Evolutionary conservation across 169 alveolate genomes (phyloP).

Genomic region (Theileria equi): DNA sequence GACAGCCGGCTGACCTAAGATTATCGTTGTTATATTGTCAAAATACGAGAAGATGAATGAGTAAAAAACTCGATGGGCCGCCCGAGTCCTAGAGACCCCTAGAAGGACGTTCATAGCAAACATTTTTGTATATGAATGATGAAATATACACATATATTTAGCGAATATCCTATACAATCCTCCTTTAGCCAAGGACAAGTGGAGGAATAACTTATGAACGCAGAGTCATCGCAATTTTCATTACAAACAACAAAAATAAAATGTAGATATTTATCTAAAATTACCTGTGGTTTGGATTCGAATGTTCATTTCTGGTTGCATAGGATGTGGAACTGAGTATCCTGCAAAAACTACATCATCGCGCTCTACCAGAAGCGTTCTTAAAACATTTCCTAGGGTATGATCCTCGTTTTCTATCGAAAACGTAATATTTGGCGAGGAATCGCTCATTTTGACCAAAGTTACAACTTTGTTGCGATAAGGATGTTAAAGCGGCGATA

Average conservation of each 20-base stretch:
- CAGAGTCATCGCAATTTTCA: neutral
- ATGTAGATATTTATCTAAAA: neutral
- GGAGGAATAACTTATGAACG: neutral
- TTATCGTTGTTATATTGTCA: neutral
- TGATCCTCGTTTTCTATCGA: slow-evolving; percentile 81
- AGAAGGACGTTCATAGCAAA: too few species aligned
- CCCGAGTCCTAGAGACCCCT: too few species aligned
- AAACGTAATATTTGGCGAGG: slow-evolving; percentile 78
- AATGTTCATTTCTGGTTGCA: slow-evolving; percentile 76
- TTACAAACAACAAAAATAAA: too few species aligned
- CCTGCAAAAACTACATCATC: slow-evolving; percentile 83
- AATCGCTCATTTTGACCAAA: slow-evolving; percentile 51
- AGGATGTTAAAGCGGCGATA: too few species aligned
- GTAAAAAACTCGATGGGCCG: too few species aligned
- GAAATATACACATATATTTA: neutral
- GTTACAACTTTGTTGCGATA: too few species aligned
- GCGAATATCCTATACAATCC: neutral
- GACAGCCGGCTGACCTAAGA: slow-evolving; percentile 72
- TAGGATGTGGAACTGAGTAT: slow-evolving; percentile 84
- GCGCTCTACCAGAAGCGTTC: slow-evolving; percentile 73
- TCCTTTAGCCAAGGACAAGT: neutral
- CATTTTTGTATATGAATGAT: too few species aligned
- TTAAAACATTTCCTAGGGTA: slow-evolving; percentile 77
- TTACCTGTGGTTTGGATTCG: slow-evolving; percentile 85
- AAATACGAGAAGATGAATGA: too few species aligned